A percentile compares a stretch with the other conserved stretches of the same genome.
Evolutionary conservation across 1,284 basidiomycete species (phyloP).

Genomic region (Sanghuangporus baumii): DNA sequence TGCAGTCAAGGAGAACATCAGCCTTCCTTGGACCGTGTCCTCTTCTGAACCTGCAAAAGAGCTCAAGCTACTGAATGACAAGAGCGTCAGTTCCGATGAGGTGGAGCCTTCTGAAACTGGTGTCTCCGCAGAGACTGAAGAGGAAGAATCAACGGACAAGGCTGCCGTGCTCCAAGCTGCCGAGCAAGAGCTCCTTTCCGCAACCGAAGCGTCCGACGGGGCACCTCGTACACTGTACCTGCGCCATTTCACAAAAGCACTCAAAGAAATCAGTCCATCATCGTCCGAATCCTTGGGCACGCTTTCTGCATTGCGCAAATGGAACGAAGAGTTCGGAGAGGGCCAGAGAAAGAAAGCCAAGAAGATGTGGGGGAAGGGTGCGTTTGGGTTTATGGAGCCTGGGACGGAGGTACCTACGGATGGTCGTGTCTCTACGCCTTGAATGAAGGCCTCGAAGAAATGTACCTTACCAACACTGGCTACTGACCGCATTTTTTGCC

Average conservation of each 20-base stretch:
- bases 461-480: neutral
- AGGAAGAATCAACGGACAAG: neutral
- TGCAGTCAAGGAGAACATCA: conserved; percentile 78
- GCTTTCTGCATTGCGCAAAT: conserved; percentile 77
- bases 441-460: conserved; percentile 6
- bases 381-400: conserved; percentile 63
- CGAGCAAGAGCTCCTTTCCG: neutral
- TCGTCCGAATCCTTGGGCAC: conserved; percentile 78
- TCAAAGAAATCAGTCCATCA: conserved; percentile 83
- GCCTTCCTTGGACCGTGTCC: conserved; percentile 62
- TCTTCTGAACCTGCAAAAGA: conserved; percentile 18
- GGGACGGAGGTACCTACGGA: conserved; percentile 32
- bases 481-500: no score
- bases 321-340: conserved; percentile 91
- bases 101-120: neutral
- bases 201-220: neutral
- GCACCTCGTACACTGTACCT: conserved; percentile 41
- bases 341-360: conserved; percentile 56
- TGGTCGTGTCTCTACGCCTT: conserved; percentile 34
- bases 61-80: neutral
- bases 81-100: neutral
- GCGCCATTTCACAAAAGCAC: conserved; percentile 74
- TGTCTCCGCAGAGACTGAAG: neutral
- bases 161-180: neutral
- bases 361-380: conserved; percentile 68